A percentile compares a stretch with the other conserved stretches of the same genome.
Conservation (phyloP, 1,284 basidiomycete genomes). For the Cutaneotrichosporon sp. region DNA sequence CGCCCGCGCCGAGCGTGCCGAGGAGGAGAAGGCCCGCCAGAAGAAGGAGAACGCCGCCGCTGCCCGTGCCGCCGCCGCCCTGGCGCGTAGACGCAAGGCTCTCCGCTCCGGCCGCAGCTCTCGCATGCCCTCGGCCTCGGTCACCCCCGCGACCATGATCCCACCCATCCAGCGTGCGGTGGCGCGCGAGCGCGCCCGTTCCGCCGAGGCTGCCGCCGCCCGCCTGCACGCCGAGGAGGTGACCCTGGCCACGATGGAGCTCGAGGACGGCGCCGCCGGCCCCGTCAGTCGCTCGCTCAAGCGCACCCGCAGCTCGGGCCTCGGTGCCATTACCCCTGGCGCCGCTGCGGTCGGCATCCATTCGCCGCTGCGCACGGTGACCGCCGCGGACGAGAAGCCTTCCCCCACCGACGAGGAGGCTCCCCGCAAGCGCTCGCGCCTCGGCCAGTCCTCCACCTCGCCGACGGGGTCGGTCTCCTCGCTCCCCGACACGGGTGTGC, state of each 20-base stretch:
- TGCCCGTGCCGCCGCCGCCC: slow-evolving; percentile 33
- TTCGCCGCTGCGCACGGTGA: slow-evolving; percentile 36
- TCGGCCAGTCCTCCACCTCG: slow-evolving; percentile 21
- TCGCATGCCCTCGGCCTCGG: slow-evolving; percentile 15
- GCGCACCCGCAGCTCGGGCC: slow-evolving; percentile 33
- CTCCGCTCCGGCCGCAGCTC: slow-evolving; percentile 20
- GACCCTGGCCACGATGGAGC: slow-evolving; percentile 17
- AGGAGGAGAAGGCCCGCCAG: slow-evolving; percentile 34
- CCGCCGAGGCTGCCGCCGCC: slow-evolving; percentile 22
- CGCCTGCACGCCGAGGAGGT: slow-evolving; percentile 3
- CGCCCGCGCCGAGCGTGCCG: slow-evolving; percentile 27
- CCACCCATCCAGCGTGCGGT: slow-evolving; percentile 25
- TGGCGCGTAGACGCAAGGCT: slow-evolving; percentile 21
- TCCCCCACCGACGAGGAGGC: neutral
- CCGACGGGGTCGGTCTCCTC: slow-evolving; percentile 12
- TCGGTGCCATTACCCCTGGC: slow-evolving; percentile 20
- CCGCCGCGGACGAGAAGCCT: slow-evolving; percentile 18
- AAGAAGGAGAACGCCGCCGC: slow-evolving; percentile 37
- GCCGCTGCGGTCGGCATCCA: slow-evolving; percentile 21
- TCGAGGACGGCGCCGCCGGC: slow-evolving; percentile 19
- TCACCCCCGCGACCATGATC: slow-evolving; percentile 23
- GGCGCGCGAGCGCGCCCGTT: slow-evolving; percentile 23
- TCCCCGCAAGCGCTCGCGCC: slow-evolving; percentile 18
- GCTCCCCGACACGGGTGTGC: slow-evolving; percentile 6
- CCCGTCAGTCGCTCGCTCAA: slow-evolving; percentile 28